Base-by-base conservation (phyloP, 75 land plant species). In the Cupressus sempervirens region DNA sequence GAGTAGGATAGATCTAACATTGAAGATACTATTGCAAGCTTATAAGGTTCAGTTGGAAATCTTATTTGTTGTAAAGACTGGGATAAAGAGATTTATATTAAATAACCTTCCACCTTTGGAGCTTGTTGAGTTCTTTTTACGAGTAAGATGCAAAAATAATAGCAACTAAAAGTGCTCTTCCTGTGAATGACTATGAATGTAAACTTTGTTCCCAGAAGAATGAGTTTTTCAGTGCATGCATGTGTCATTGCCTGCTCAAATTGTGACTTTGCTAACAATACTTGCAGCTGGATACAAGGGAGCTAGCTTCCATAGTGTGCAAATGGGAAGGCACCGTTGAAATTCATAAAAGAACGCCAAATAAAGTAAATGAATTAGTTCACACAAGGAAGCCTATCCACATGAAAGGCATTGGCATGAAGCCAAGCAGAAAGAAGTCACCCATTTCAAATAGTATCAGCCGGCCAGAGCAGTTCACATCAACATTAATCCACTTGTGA, bases 271-370 rank as follows among this genome's bases (percentile, higher is more conserved):
- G 93, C 93, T 52, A 88, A 87, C 23, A 94, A 95, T 84, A 95
- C 97, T 14, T 95, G 97, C 86, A 90, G 96, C 84, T 95, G 97
- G 97, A 93, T 94, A n/a, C n/a, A n/a, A n/a, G n/a, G n/a, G n/a
- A n/a, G n/a, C n/a, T n/a, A n/a, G n/a, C n/a, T n/a, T n/a, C n/a
- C n/a, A n/a, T n/a, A n/a, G n/a, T n/a, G n/a, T n/a, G n/a, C n/a
- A n/a, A n/a, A n/a, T n/a, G n/a, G n/a, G n/a, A n/a, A n/a, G n/a
- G n/a, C n/a, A n/a, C n/a, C n/a, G n/a, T n/a, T n/a, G n/a, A n/a
- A n/a, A n/a, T n/a, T n/a, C n/a, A n/a, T n/a, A n/a, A n/a, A n/a
- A n/a, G n/a, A n/a, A n/a, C n/a, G n/a, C n/a, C n/a, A n/a, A n/a
- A n/a, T n/a, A n/a, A n/a, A n/a, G n/a, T n/a, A n/a, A n/a, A n/a